A percentile compares a stretch with the other conserved stretches of the same genome.
Evolutionary conservation across 768 basidiomycete species (phyloP).

Genomic region (Russula sp.): DNA sequence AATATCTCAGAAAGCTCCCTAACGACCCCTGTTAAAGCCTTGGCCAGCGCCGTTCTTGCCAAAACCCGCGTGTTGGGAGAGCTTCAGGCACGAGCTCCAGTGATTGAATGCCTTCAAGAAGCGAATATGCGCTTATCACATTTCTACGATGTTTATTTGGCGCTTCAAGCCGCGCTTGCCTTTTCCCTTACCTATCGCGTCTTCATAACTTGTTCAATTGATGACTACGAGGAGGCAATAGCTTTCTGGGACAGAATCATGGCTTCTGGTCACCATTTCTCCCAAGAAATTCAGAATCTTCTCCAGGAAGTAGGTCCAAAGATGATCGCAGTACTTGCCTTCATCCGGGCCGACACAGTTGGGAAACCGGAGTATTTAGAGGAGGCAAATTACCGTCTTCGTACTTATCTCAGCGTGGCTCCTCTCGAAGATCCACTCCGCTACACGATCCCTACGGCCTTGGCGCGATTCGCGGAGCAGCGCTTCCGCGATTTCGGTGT

Average conservation of each 20-base stretch:
- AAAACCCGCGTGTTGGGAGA: not conserved
- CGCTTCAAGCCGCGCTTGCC: not conserved
- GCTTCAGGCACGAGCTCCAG: not conserved
- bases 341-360: not conserved
- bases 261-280: not conserved
- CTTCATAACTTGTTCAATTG: not conserved
- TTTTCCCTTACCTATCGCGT: not conserved
- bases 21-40: not conserved
- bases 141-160: not conserved
- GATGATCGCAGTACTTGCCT: not conserved
- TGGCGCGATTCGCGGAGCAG: not conserved
- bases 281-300: not conserved
- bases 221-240: not conserved
- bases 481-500: not conserved
- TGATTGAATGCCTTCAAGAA: not conserved
- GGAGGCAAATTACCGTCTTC: not conserved
- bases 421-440: not conserved
- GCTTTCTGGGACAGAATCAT: not conserved
- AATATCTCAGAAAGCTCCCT: not conserved
- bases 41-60: not conserved
- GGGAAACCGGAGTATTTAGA: not conserved
- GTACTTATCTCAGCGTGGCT: not conserved
- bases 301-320: not conserved
- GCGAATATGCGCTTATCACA: not conserved
- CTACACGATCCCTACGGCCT: no score